Base-by-base conservation (phyloP, 2,329 filamentous ascomycete genomes). In the Periconia sp. region DNA sequence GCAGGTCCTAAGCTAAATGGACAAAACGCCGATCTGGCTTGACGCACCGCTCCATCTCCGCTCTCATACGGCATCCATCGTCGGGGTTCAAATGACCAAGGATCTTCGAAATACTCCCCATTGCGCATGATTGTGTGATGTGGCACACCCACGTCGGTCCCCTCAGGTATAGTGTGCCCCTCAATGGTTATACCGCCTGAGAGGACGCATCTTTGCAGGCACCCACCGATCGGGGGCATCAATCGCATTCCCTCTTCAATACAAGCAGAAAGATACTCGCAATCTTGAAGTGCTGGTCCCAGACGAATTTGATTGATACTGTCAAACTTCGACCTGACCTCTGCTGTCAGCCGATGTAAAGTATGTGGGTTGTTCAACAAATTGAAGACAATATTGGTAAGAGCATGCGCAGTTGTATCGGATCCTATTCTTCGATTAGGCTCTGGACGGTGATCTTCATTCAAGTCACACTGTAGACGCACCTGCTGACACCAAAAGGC, bases 401-500 rank as follows among this genome's bases (percentile, higher is more conserved):
- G 12, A 16, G 59, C 47, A 23, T 54, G 65, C 3, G 61, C 60
- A 1, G 60, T 61, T 2, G 64, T 68, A 32, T 69, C 66, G 8
- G 48, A 45, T 7, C 56, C 72, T 36, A 17, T 4, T 8, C n/a
- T n/a, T n/a, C n/a, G n/a, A n/a, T n/a, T n/a, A n/a, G n/a, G n/a
- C n/a, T n/a, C n/a, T n/a, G n/a, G n/a, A 17, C 5, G 4, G n/a
- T 36, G 13, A 29, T 12, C 23, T 4, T 12, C 17, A 6, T 11
- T 11, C 15, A 29, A 19, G 9, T 18, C 12, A 19, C 12, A 15
- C 12, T 18, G 6, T 11, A 16, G 25, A 34, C 21, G 11, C 3
- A 34, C 38, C 38, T 21, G 71, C 65, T 36, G 74, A 73, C 12
- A 75, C 26, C 6, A 43, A 18, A 13, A 37, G 18, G 13, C 18